Evolutionary conservation across 306 rosid species (phyloP), one percentile per base, ranked within the genome.

Genomic region (Vigna unguiculata): DNA sequence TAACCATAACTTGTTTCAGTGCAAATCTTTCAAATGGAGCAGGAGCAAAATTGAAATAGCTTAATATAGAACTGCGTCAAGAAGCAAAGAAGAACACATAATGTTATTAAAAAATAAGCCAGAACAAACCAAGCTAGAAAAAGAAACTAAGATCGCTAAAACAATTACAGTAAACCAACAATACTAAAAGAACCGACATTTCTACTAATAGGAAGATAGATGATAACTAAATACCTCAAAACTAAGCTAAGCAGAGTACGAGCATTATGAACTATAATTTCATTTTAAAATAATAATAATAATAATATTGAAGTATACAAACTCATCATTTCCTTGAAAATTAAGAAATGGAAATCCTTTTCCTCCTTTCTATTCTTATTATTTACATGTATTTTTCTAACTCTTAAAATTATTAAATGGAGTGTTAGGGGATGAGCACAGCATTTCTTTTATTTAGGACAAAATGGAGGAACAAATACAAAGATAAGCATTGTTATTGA

Each of bases 21-120:
- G 78, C 63, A 85, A 90, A 52, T 47, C 97, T 91, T 78, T 84
- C 86, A 84, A 92, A 94, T 11, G 98, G 97, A 76, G 97, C 77
- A 32, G 95, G 96, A 78, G 97, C 92, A 74, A 53, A 53, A 53
- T 19, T 54, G 61, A 22, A 54, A 22, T 54, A 54, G 32, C 32
- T 54, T 54, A 20, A 79, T 7, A 94, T 78, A 72, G 90, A 82
- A 84, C 98, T 94, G 93, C 85, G 69, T 24, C 70, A 77, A 71
- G 34, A 25, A 63, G 72, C 47, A 48, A 80, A 74, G 10, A 62
- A 7, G 66, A 76, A 62, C 53, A 46, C 54, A 87, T 36, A 47
- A 61, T 13, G 16, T 63, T 45, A 64, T 19, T 64, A 19, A 40
- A 64, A 63, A 40, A 0, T 5, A 38, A 64, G 21, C 64, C 41